phyloP scores from a whole-genome alignment of 805 yeast species.

The Torulaspora microellipsoides region DNA sequence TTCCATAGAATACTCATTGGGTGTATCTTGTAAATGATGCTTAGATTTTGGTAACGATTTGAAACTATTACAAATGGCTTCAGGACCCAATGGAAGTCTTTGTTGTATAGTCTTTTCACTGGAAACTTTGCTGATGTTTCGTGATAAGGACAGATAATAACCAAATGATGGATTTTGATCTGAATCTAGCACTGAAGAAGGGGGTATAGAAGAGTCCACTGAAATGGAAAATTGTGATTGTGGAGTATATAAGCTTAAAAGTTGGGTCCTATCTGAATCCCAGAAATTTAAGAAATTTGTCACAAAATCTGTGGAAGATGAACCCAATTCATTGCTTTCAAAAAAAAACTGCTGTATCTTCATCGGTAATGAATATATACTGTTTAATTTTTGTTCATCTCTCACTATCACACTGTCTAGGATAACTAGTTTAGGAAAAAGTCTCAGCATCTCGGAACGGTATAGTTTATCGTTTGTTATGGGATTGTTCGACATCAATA shows the following conservation, averaged over 20 bases:
- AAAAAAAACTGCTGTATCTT: conserved; percentile 64
- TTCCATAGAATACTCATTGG: conserved; percentile 71
- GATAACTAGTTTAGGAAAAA: conserved; percentile 76
- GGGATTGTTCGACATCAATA: conserved; percentile 78
- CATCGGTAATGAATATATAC: conserved; percentile 53
- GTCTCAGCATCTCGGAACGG: conserved; percentile 56
- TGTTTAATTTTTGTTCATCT: conserved; percentile 57
- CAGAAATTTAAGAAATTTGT: conserved; percentile 71
- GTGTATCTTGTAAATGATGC: conserved; percentile 61
- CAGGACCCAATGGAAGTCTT: conserved; percentile 65
- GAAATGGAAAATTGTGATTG: conserved; percentile 83
- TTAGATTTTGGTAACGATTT: conserved; percentile 69
- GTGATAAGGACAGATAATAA: conserved; percentile 63
- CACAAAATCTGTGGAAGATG: conserved; percentile 70
- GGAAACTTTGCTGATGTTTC: conserved; percentile 66
- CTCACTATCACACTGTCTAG: conserved; percentile 76
- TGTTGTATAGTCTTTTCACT: conserved; percentile 49
- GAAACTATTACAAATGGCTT: conserved; percentile 57
- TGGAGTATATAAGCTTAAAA: conserved; percentile 69
- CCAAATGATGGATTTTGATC: conserved; percentile 49
- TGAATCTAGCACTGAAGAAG: conserved; percentile 31
- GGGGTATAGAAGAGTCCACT: conserved; percentile 68
- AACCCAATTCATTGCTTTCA: conserved; percentile 68
- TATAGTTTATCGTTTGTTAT: conserved; percentile 45
- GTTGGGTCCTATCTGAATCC: conserved; percentile 72